Base-by-base conservation (phyloP, 768 basidiomycete genomes). In the Cantharellus cinnabarinus region DNA sequence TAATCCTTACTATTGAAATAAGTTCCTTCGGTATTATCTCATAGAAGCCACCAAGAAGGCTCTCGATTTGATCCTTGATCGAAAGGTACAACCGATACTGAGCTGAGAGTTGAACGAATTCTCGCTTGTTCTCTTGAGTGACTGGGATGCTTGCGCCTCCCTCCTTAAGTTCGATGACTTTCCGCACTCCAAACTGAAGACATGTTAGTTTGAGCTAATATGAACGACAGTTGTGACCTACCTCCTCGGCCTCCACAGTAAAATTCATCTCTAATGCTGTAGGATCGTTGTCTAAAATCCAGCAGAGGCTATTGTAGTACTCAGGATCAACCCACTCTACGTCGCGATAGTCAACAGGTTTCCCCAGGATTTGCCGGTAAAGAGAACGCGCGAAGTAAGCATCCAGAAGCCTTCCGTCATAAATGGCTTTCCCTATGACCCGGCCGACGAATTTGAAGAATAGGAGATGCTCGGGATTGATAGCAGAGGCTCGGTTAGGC, bases 401-500 rank as follows among this genome's bases (percentile, higher is more conserved):
- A 68, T 99, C 95, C 44, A 99, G 79, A 20, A 99, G 77, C 38
- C 95, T 81, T 3, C 90, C 90, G 65, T 98, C 95, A 67, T 90
- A 94, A 61, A 98, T 93, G 3, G 94, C 93, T 69, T 98, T 98
- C 38, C 93, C 93, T 64, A 98, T 95, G 65, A 99, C 82, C 38
- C 93, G 84, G 10, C 95, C 95, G 50, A 99, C 90, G 63, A 99
- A 99, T 67, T 91, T 89, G 85, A 99, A 98, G 79, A 95, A 98
- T 4, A 84, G 82, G 15, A 98, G 71, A 71, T 98, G 94, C 65
- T 98, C 93, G 1, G 85, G 85, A 67, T 98, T 98, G 67, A 95
- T 86, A 78, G 81, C 83, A 2, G 88, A 89, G 61, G 89, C 84
- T 68, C 89, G 85, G 73, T 90, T 89, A 2, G 94, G 93, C 70